A percentile compares a stretch with the other conserved stretches of the same genome.
These are phyloP conservation scores for Diplodia mutila DNA, from an alignment of 2,329 filamentous ascomycete genomes.

Conservation along the genomic window DNA sequence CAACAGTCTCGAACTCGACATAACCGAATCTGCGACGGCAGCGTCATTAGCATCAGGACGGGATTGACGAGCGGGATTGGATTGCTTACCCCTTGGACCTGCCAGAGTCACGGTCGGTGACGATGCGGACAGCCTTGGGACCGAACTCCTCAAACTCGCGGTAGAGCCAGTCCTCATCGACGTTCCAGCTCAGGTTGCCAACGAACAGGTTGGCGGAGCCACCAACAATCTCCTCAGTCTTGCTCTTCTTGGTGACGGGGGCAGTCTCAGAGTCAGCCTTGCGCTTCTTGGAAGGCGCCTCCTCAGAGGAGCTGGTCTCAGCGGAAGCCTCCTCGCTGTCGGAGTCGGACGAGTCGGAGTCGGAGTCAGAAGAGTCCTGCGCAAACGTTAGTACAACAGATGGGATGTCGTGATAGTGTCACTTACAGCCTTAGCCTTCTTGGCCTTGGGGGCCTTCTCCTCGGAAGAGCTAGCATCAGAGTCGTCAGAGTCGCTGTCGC, in stretches of 20 bases:
- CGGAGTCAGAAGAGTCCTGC: constrained; percentile 2
- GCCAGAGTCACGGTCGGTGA: constrained; percentile 78
- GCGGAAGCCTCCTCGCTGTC: constrained; percentile 32
- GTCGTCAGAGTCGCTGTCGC: constrained; percentile 27
- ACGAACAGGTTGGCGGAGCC: constrained; percentile 76
- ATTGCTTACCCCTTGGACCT: constrained; percentile 74
- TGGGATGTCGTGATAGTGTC: too few relatives aligned
- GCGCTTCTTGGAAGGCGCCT: constrained; percentile 64
- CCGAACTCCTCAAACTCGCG: constrained; percentile 81
- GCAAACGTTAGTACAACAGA: not conserved
- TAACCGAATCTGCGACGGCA: constrained; percentile 71
- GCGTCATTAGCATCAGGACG: constrained; percentile 32
- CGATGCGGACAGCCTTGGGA: constrained; percentile 73
- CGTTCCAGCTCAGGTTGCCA: constrained; percentile 87
- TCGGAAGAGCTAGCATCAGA: constrained; percentile 29
- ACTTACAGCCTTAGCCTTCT: constrained; percentile 25
- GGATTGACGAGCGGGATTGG: constrained; percentile 25
- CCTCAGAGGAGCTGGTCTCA: constrained; percentile 39
- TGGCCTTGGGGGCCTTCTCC: constrained; percentile 19
- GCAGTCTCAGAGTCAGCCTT: constrained; percentile 62
- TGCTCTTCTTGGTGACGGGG: constrained; percentile 67
- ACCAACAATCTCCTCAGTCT: constrained; percentile 56
- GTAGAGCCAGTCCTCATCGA: constrained; percentile 81
- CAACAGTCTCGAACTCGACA: constrained; percentile 76
- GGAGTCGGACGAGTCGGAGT: constrained; percentile 9